Base-by-base conservation (phyloP, 257 asterid genomes). In the Catharanthus roseus region DNA sequence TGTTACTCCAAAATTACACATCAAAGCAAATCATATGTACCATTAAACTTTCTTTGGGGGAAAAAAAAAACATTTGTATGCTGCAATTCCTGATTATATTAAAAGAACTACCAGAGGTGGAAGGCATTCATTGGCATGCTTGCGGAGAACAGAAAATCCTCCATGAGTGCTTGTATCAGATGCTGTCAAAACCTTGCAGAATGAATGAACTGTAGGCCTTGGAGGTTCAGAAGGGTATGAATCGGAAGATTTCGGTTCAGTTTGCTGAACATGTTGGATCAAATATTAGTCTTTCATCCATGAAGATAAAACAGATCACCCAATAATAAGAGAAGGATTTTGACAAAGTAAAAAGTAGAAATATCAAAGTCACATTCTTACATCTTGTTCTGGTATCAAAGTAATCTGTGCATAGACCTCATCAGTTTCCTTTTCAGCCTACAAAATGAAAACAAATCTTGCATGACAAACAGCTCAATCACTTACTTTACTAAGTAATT, bases 121-220 rank as follows among this genome's bases (percentile, higher is more conserved):
- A 67, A 91, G 97, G 78, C 97, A 91, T 57, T 91, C 96, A 15
- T 79, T 91, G 4, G 97, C 97, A 33, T 91, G 97, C 69, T 86
- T 91, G 18, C 97, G 87, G 57, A 89, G 97, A 67, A 91, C 97
- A 5, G 97, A 91, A 72, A 91, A 91, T 71, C 97, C 97, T 67
- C 97, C 97, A 38, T 91, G 97, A 1, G 97, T 91, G 75, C 96
- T 91, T 24, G 97, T 91, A 80, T 91, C 97, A 23, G 97, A 91
- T 44, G 97, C 96, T 3, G 97, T 91, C 81, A 91, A 80, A 55
- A 91, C 92, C 85, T 91, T 91, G 88, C 96, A 91, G 82, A 91
- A 91, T 4, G 97, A 91, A 73, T 85, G 96, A 44, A 86, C 86
- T 67, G 73, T 72, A 18, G 88, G 89, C 70, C 84, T 85, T 42